phyloP scores from a whole-genome alignment of 1,284 basidiomycete species.

The Ganoderma multipileum region DNA sequence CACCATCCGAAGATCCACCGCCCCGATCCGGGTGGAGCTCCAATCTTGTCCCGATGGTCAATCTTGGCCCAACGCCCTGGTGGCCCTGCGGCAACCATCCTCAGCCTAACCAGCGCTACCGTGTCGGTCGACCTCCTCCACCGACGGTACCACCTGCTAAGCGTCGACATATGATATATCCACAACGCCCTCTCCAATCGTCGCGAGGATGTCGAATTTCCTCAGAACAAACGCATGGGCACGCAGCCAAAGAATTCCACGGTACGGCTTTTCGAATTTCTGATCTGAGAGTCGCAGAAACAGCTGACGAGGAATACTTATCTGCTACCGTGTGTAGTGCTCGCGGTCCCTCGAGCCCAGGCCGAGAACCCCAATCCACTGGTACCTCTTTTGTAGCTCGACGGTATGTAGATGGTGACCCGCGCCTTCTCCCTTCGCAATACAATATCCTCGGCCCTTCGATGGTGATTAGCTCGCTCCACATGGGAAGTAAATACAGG shows the following conservation, averaged over 20 bases:
- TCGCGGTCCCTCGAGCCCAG: not conserved
- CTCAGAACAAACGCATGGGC: not conserved
- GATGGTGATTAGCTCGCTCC: not conserved
- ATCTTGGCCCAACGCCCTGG: slow-evolving; percentile 23
- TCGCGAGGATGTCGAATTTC: not conserved
- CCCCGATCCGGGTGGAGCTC: slow-evolving; percentile 29
- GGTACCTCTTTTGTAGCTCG: too few relatives aligned
- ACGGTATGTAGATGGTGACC: not conserved
- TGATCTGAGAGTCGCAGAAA: slow-evolving; percentile 13
- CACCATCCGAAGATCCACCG: slow-evolving; percentile 30
- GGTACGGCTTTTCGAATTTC: slow-evolving; percentile 18
- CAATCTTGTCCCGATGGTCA: slow-evolving; percentile 21
- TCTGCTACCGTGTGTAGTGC: not conserved
- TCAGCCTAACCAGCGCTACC: slow-evolving; percentile 16
- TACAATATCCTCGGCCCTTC: not conserved
- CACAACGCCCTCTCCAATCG: not conserved
- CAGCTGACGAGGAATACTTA: slow-evolving; percentile 1
- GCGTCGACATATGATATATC: not conserved
- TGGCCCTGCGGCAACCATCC: slow-evolving; percentile 19
- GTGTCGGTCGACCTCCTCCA: not conserved
- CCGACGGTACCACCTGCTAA: not conserved
- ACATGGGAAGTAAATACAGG: not conserved
- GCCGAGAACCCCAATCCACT: not conserved
- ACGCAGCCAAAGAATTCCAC: not conserved
- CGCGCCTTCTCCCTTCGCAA: not conserved